Evolutionary conservation across 441 rosid species (phyloP), one percentile per base, ranked within the genome.

Genomic region (Pelargonium australe): DNA sequence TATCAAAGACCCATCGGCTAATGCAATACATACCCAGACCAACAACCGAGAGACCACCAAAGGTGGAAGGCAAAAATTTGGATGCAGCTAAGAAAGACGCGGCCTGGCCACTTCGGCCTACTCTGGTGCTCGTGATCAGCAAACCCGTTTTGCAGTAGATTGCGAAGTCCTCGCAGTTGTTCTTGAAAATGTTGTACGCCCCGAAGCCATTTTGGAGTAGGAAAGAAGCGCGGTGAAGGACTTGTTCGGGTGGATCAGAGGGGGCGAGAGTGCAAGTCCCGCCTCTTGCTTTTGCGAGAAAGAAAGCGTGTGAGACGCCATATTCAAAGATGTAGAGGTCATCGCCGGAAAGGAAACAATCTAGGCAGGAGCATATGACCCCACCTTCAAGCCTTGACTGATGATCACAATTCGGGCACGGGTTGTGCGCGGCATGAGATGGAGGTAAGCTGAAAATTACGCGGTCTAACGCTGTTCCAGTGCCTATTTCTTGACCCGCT

Each of bases 261-360:
- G 75, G 85, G 0, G 95, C 95, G 10, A 85, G 95, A 2, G 97
- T 86, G 75, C 98, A 94, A 44, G 98, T 91, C 65, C 98, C 98
- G 2, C 93, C 97, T 0, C 98, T 87, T 11, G 91, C 92, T 80
- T 89, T 89, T 7, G 95, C 91, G 0, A 94, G 82, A 72, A 89
- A 91, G 75, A 82, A 85, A 69, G 93, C 89, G 0, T 89, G 87
- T 47, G 65, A 82, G 64, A 91, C 98, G 0, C 86, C 83, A 72
- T 94, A 94, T 80, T 85, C 83, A 12, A 89, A 94, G 8, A 88
- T 87, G 41, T 86, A 94, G 76, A 91, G 68, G 66, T 82, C 65
- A 11, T 95, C 96, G 17, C 96, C 93, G 4, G 91, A 84, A 66
- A 94, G 89, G 83, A 94, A 94, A 78, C 98, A 94, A 72, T 82